These are phyloP conservation scores for Letharia lupina DNA, from an alignment of 495 filamentous ascomycete species.

Conservation along the genomic window DNA sequence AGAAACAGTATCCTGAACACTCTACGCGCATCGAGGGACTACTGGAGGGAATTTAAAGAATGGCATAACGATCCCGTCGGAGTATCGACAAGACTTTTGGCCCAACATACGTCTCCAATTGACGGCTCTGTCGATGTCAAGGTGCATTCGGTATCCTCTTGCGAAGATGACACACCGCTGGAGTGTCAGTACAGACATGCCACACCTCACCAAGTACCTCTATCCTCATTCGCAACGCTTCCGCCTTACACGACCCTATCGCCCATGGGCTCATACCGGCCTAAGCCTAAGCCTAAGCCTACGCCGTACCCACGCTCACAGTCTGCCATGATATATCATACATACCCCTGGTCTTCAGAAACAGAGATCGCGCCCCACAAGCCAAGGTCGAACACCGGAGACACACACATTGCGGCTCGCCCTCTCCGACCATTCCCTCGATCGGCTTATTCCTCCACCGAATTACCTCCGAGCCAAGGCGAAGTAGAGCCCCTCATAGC, in stretches of 20 bases:
- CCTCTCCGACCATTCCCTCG: neutral
- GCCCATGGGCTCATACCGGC: neutral
- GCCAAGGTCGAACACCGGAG: neutral
- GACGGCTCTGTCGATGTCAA: neutral
- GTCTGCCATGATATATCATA: neutral
- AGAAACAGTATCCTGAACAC: neutral
- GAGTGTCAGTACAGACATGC: neutral
- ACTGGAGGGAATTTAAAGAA: neutral
- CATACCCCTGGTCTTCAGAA: neutral
- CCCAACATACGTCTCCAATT: neutral
- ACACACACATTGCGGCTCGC: neutral
- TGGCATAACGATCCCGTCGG: neutral
- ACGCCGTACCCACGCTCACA: neutral
- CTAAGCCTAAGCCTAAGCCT: neutral
- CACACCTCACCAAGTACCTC: neutral
- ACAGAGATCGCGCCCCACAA: neutral
- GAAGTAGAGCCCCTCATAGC: neutral
- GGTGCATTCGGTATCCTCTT: neutral
- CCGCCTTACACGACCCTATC: neutral
- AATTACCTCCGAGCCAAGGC: neutral
- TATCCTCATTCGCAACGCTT: neutral
- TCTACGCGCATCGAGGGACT: neutral
- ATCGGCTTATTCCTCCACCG: neutral
- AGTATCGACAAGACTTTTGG: neutral
- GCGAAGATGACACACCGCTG: neutral